phyloP scores from a whole-genome alignment of 129 eudicot species.

The Rutidosis leptorrhynchoides region DNA sequence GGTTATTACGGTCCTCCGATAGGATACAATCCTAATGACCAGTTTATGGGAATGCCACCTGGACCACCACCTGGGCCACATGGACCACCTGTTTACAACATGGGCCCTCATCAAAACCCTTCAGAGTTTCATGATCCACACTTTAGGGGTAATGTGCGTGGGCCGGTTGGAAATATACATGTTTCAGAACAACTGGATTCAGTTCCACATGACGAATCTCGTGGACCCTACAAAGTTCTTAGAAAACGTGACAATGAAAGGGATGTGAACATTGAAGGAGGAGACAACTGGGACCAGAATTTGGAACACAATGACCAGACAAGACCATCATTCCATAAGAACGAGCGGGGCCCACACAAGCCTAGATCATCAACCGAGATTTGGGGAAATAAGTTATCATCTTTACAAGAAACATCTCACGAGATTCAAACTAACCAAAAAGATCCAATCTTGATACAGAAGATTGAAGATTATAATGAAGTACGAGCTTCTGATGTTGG shows the following conservation, averaged over 20 bases:
- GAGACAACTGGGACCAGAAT: constrained; percentile 47
- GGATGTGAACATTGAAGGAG: constrained; percentile 51
- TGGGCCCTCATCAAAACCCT: constrained; percentile 53
- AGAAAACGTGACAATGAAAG: constrained; percentile 48
- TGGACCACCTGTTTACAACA: constrained; percentile 63
- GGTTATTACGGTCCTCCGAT: constrained; percentile 87
- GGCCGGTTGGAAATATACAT: constrained; percentile 39
- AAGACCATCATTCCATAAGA: constrained; percentile 35
- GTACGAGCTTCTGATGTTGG: constrained; percentile 65
- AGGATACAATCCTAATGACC: constrained; percentile 78
- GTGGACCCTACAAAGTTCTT: constrained; percentile 50
- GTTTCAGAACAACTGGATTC: constrained; percentile 45
- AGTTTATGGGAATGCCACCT: constrained; percentile 77
- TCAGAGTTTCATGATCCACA: constrained; percentile 50
- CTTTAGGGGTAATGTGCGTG: constrained; percentile 55
- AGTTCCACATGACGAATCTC: constrained; percentile 43
- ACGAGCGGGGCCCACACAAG: constrained; percentile 52
- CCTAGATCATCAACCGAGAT: constrained; percentile 35
- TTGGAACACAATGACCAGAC: constrained; percentile 40
- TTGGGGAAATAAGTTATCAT: constrained; percentile 38
- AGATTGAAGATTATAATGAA: constrained; percentile 84
- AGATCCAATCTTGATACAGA: constrained; percentile 67
- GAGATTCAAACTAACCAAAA: constrained; percentile 35
- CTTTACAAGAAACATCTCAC: constrained; percentile 32
- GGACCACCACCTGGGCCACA: constrained; percentile 60